Evolutionary conservation across 768 basidiomycete genomes (phyloP), one percentile per base, ranked within the genome.

Genomic region (Amanita rimosa): DNA sequence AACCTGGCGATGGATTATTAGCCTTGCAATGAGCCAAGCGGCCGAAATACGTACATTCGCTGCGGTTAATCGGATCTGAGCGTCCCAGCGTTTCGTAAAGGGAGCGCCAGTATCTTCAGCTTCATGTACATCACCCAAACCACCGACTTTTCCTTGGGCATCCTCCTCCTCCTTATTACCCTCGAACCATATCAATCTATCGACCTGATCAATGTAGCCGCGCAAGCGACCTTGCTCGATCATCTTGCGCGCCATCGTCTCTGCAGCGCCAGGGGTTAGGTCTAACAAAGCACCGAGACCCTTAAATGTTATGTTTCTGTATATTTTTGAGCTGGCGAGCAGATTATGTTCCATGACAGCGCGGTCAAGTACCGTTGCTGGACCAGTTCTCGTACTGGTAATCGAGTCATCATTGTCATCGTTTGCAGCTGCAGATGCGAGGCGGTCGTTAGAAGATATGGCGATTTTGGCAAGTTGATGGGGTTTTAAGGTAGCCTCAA

Each of bases 301-400:
- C 22, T 77, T 71, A 67, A 98, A 98, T 22, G 91, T 89, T 68
- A 99, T 96, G 58, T 97, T 98, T 62, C 90, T 92, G 63, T 98
- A 99, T 45, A 98, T 92, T 58, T 93, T 90, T 3, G 93, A 95
- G 63, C 92, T 93, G 3, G 94, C 92, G 53, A 97, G 78, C 8
- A 99, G 74, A 64, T 99, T 99, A 67, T 99, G 96, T 62, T 99
- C 96, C 85, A 98, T 90, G 40, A 99, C 93, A 5, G 96, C 96
- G 40, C 94, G 80, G 63, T 98, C 96, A 37, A 99, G 75, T 16
- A 99, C 94, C 8, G 94, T 98, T 5, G 90, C 83, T 3, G 96
- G 95, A 1, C 93, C 95, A 36, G 85, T 90, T 53, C 93, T 78
- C 34, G 78, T 88, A 65, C 85, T 88, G 13, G 74, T 67, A 10